Percentiles rank a stretch among this genome's conserved stretches.
Evolutionary conservation across 495 filamentous ascomycete genomes (phyloP).

Genomic region (Xylaria cubensis): DNA sequence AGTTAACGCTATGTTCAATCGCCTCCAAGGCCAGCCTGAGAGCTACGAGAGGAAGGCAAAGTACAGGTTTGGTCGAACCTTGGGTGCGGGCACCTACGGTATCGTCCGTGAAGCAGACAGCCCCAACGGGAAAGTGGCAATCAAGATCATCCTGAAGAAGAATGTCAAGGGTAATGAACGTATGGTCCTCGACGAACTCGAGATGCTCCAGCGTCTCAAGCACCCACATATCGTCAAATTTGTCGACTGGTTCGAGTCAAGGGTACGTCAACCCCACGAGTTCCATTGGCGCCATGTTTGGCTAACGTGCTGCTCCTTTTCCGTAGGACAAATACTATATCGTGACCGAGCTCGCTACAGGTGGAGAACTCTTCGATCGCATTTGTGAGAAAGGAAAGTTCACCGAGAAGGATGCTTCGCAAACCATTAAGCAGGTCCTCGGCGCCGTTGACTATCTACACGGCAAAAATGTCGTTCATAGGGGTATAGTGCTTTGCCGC

Average conservation of each 20-base stretch:
- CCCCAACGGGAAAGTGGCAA: conserved; percentile 83
- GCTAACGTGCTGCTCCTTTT: conserved; percentile 19
- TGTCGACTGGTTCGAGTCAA: conserved; percentile 99
- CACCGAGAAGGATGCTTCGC: conserved; percentile 97
- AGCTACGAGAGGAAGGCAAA: conserved; percentile 98
- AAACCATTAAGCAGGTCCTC: conserved; percentile 94
- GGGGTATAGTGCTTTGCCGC: conserved; percentile 64
- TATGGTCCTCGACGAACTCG: conserved; percentile 98
- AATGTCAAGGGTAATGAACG: conserved; percentile 97
- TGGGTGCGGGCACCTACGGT: conserved; percentile 97
- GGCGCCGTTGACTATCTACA: conserved; percentile 96
- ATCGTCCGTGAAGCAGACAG: conserved; percentile 95
- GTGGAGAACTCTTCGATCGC: conserved; percentile 96
- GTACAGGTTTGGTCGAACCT: conserved; percentile 90
- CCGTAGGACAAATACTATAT: conserved; percentile 99
- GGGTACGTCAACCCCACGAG: conserved; percentile 54
- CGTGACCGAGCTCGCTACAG: conserved; percentile 94
- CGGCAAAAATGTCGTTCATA: conserved; percentile 92
- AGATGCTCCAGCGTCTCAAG: conserved; percentile 85
- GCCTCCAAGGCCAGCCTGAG: conserved; percentile 95
- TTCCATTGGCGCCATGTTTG: not conserved
- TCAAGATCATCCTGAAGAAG: conserved; percentile 99
- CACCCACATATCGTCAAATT: conserved; percentile 98
- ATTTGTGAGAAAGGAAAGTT: conserved; percentile 99
- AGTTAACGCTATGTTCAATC: conserved; percentile 95